Evolutionary conservation across 2,329 filamentous ascomycete genomes (phyloP), one percentile per base, ranked within the genome.

Genomic region (Apiospora kogelbergensis): DNA sequence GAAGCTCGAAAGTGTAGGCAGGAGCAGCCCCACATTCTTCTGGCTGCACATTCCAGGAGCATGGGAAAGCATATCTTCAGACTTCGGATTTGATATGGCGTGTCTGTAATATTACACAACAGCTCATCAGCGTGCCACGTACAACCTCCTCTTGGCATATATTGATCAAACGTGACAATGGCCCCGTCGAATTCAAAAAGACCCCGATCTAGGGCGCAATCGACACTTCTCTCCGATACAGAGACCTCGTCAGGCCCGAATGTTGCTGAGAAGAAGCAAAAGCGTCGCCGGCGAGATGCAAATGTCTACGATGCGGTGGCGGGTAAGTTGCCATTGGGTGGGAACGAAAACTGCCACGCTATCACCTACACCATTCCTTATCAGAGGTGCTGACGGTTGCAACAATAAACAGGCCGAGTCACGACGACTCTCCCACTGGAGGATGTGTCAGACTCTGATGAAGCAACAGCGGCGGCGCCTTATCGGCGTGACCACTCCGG

Each of bases 291-390:
- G 71, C 72, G 76, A 78, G 77, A 73, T 63, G 84, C 86, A 48
- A 93, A 85, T 24, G 80, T 94, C 24, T 94, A 91, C 78, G 91
- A 94, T 80, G 91, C 91, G 20, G 90, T 93, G 67, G 90, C 91
- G 74, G 90, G 91, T 91, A 77, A 73, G 79, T 74, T n/a, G 17
- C 41, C 44, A 46, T 41, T 41, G 15, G n/a, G 37, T 37, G 6
- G 44, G n/a, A 46, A 42, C 22, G 57, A 13, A 15, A 42, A 33
- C 22, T 22, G 46, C 67, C 33, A 26, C 42, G 13, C 42, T 15
- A 45, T 22, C 41, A 45, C 63, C 40, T 17, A 53, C 24, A 37
- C 26, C 11, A 33, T 37, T 44, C 4, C 20, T 33, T 33, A 13
- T 44, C 37, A n/a, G 30, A n/a, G 17, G 42, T 22, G 37, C 65